Evolutionary conservation across 768 basidiomycete species (phyloP).

Genomic region (Agaricus bisporus): DNA sequence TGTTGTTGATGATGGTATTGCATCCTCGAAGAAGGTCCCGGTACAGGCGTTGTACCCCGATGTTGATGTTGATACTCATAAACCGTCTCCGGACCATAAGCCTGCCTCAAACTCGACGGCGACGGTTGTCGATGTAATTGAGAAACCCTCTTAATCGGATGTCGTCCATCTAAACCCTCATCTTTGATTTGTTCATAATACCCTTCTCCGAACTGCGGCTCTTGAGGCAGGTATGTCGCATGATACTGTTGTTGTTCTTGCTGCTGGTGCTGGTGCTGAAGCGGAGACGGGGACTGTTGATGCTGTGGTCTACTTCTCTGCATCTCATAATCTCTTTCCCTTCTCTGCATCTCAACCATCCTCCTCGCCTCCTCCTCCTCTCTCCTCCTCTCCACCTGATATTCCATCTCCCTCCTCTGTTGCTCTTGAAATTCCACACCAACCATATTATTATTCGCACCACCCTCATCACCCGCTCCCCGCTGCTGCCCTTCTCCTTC

Average conservation of each 20-base stretch:
- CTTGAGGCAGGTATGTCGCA: conserved; percentile 11
- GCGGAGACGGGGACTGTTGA: conserved; percentile 12
- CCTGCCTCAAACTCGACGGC: conserved; percentile 1
- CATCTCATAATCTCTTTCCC: conserved; percentile 18
- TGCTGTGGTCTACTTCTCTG: conserved; percentile 12
- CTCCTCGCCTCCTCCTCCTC: conserved; percentile 21
- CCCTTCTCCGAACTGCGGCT: conserved; percentile 10
- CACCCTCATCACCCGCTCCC: conserved; percentile 12
- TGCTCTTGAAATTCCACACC: conserved; percentile 18
- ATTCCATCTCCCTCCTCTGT: conserved; percentile 14
- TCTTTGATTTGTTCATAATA: conserved; percentile 7
- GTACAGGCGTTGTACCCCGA: neutral
- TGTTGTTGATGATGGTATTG: conserved; percentile 12
- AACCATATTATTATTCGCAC: conserved; percentile 13
- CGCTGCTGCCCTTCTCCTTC: conserved; percentile 12
- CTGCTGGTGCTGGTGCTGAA: conserved; percentile 10
- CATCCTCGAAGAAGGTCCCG: neutral
- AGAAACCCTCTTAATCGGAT: neutral
- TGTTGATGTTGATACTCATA: neutral
- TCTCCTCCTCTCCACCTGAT: conserved; percentile 18
- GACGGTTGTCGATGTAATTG: neutral
- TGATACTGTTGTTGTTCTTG: conserved; percentile 13
- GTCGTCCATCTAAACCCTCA: conserved; percentile 16
- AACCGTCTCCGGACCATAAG: neutral
- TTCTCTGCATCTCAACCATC: conserved; percentile 14